These are phyloP conservation scores for Botrytis medusae DNA, from an alignment of 2,329 filamentous ascomycete species.

Conservation along the genomic window DNA sequence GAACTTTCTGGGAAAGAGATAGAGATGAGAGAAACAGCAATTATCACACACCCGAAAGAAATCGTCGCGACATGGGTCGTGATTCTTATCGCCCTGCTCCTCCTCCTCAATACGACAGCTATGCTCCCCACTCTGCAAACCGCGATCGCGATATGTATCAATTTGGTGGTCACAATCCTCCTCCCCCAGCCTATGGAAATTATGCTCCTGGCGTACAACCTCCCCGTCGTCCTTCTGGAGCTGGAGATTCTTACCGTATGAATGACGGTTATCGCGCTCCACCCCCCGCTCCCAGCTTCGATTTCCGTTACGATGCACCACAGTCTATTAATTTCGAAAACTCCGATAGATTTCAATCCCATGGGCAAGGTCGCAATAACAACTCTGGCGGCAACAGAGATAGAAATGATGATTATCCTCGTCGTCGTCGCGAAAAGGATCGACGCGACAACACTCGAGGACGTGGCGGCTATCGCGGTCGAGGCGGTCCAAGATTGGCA, in stretches of 20 bases:
- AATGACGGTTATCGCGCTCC: slow-evolving; percentile 22
- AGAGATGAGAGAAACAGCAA: slow-evolving; percentile 14
- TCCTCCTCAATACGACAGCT: slow-evolving; percentile 9
- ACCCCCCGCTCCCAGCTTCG: slow-evolving; percentile 32
- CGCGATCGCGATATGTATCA: slow-evolving; percentile 30
- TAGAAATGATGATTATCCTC: slow-evolving; percentile 19
- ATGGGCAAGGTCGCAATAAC: slow-evolving; percentile 31
- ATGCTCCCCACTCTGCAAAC: slow-evolving; percentile 19
- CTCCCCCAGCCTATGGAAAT: slow-evolving; percentile 17
- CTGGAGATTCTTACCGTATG: slow-evolving; percentile 7
- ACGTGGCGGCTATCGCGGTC: slow-evolving; percentile 35
- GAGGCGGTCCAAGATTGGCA: slow-evolving; percentile 35
- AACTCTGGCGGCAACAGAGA: slow-evolving; percentile 6
- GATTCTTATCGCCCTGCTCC: slow-evolving; percentile 31
- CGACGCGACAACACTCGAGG: slow-evolving; percentile 22
- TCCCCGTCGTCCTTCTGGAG: slow-evolving; percentile 23
- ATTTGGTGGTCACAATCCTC: slow-evolving; percentile 29
- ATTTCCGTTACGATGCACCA: slow-evolving; percentile 39
- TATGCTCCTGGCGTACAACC: slow-evolving; percentile 26
- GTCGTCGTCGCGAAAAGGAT: not conserved
- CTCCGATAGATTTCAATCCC: slow-evolving; percentile 30
- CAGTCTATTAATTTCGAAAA: slow-evolving; percentile 34
- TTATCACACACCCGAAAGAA: not conserved
- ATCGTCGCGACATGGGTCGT: slow-evolving; percentile 13
- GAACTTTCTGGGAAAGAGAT: not conserved